A percentile compares a stretch with the other conserved stretches of the same genome.
Conservation (phyloP, 2,329 filamentous ascomycete genomes). For the Penicillium sp. region DNA sequence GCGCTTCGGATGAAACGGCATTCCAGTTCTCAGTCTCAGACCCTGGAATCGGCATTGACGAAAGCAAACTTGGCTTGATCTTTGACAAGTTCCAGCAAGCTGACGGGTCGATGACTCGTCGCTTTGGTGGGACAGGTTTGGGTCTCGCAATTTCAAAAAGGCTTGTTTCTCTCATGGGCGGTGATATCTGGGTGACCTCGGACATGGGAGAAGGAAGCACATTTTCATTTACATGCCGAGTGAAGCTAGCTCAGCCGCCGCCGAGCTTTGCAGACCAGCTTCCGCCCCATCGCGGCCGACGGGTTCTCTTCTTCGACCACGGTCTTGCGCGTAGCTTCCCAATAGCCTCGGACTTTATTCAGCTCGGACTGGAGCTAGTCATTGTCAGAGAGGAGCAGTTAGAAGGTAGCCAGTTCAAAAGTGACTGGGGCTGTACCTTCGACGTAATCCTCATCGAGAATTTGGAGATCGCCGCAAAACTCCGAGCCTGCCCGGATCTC, state of each 20-base stretch:
- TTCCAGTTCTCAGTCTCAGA: slow-evolving; percentile 92
- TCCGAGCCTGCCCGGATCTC: slow-evolving; percentile 82
- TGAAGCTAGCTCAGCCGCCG: slow-evolving; percentile 75
- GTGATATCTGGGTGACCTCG: slow-evolving; percentile 90
- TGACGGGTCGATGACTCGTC: slow-evolving; percentile 89
- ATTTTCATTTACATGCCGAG: slow-evolving; percentile 89
- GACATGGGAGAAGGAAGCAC: slow-evolving; percentile 81
- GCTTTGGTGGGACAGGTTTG: slow-evolving; percentile 88
- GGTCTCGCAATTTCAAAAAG: slow-evolving; percentile 93
- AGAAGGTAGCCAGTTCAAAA: slow-evolving; percentile 49
- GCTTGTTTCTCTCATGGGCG: slow-evolving; percentile 89
- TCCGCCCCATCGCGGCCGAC: slow-evolving; percentile 78
- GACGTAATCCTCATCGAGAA: slow-evolving; percentile 92
- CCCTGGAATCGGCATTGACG: slow-evolving; percentile 89
- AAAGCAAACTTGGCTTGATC: slow-evolving; percentile 89
- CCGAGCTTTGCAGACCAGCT: slow-evolving; percentile 72
- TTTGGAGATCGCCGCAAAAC: slow-evolving; percentile 74
- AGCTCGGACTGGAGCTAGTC: slow-evolving; percentile 72
- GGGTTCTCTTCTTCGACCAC: slow-evolving; percentile 88
- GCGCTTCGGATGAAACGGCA: slow-evolving; percentile 70
- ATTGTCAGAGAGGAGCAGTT: slow-evolving; percentile 69
- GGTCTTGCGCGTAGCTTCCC: slow-evolving; percentile 71
- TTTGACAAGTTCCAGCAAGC: slow-evolving; percentile 98
- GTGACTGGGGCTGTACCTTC: slow-evolving; percentile 60
- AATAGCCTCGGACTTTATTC: slow-evolving; percentile 69